phyloP scores from a whole-genome alignment of 1,284 basidiomycete species.

The Cutaneotrichosporon sp. region DNA sequence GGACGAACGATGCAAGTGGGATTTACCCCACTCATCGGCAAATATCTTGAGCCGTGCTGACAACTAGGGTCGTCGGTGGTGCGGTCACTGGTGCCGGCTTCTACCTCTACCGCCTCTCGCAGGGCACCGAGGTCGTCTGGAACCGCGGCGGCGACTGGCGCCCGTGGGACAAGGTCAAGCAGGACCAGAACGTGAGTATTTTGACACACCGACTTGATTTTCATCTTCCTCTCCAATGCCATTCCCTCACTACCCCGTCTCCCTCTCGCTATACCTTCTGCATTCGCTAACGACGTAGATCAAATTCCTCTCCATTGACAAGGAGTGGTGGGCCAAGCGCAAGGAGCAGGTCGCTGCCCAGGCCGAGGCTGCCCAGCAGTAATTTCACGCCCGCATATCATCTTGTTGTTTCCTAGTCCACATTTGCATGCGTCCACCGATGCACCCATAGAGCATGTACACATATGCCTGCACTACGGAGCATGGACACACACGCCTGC shows the following conservation, averaged over 20 bases:
- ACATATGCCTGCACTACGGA: no score
- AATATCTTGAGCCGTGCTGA: neutral
- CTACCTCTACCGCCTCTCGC: constrained; percentile 43
- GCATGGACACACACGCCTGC: no score
- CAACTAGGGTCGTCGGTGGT: constrained; percentile 34
- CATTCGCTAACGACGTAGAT: constrained; percentile 18
- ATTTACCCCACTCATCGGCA: neutral
- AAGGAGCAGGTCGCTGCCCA: constrained; percentile 20
- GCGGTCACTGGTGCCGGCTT: constrained; percentile 36
- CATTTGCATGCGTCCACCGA: no score
- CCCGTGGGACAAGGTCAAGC: constrained; percentile 47
- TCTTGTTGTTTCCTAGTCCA: no score
- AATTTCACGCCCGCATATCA: no score
- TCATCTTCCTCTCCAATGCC: neutral
- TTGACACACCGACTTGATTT: no score
- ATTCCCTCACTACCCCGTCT: neutral
- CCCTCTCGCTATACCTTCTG: neutral
- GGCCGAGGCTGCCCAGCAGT: constrained; percentile 1
- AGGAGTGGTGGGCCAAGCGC: constrained; percentile 43
- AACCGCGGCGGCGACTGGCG: constrained; percentile 43
- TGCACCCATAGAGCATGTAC: no score
- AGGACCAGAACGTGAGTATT: constrained; percentile 39
- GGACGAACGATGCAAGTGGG: neutral
- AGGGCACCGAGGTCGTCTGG: constrained; percentile 46
- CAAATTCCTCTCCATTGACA: constrained; percentile 38